Conservation (phyloP, 306 rosid genomes). For the Benincasa hispida region DNA sequence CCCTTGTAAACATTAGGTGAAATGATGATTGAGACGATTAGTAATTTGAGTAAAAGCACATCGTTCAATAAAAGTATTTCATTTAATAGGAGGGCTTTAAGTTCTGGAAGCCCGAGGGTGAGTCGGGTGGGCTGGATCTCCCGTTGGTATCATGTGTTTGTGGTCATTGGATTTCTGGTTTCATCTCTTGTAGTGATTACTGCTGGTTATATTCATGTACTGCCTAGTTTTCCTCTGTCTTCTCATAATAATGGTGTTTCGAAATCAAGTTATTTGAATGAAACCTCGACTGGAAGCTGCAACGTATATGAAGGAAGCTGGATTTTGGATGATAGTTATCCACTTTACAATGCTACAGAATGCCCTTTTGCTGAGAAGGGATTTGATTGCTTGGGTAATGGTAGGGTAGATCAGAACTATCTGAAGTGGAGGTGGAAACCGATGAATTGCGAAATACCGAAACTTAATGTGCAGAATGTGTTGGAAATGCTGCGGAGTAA, state of each 20-base stretch:
- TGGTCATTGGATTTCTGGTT: constrained; percentile 35
- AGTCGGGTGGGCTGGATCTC: constrained; percentile 38
- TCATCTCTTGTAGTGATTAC: constrained; percentile 47
- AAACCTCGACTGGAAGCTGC: constrained; percentile 19
- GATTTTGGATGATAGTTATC: constrained; percentile 33
- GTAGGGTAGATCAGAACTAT: constrained; percentile 49
- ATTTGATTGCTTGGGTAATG: constrained; percentile 66
- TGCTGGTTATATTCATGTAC: constrained; percentile 42
- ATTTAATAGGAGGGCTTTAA: constrained; percentile 27
- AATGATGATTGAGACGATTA: constrained; percentile 30
- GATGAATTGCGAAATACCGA: constrained; percentile 37
- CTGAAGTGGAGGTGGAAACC: constrained; percentile 79
- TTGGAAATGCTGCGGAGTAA: constrained; percentile 50
- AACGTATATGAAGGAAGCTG: constrained; percentile 57
- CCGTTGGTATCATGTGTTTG: constrained; percentile 31
- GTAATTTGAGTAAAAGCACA: constrained; percentile 24
- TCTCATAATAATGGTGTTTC: constrained; percentile 20
- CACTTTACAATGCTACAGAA: constrained; percentile 63
- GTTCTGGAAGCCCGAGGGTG: constrained; percentile 31
- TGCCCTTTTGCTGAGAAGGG: constrained; percentile 79
- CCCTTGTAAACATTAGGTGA: background rate
- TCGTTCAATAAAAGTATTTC: constrained; percentile 27
- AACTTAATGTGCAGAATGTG: constrained; percentile 30
- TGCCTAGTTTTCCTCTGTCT: constrained; percentile 44
- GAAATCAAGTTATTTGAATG: constrained; percentile 15